Evolutionary conservation across 345 rosid genomes (phyloP).

Genomic region (Moricandia moricandioides): DNA sequence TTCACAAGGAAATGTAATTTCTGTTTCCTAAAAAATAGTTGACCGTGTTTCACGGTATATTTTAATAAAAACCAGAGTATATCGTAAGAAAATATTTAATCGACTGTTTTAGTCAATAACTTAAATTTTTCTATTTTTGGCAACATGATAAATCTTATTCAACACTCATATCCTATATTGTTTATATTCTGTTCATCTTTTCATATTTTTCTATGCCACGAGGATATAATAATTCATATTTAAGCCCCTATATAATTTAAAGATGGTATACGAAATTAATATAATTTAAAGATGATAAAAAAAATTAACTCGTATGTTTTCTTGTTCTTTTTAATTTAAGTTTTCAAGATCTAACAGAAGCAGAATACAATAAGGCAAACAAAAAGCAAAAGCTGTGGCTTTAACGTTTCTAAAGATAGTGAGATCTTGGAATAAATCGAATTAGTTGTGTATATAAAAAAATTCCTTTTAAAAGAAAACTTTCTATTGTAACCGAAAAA

Average conservation of each 20-base stretch:
- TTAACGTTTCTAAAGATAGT: slow-evolving; percentile 8
- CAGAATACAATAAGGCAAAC: not conserved
- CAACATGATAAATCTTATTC: not conserved
- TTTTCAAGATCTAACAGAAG: not conserved
- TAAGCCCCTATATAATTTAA: not conserved
- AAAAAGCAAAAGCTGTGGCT: slow-evolving; percentile 27
- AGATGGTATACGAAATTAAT: too few relatives aligned
- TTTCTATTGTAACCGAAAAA: slow-evolving; percentile 13
- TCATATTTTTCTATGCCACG: not conserved
- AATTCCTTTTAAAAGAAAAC: not conserved
- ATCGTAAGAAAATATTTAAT: not conserved
- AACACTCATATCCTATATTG: not conserved
- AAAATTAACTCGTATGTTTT: not conserved
- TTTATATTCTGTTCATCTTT: not conserved
- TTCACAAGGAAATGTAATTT: not conserved
- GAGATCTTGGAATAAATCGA: slow-evolving; percentile 5
- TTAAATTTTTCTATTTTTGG: not conserved
- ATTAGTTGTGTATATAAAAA: slow-evolving; percentile 8
- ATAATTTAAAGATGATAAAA: not conserved
- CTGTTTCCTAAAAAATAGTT: not conserved
- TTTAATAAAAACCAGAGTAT: too few relatives aligned
- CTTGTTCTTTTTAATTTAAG: not conserved
- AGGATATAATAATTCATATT: not conserved
- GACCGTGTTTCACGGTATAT: not conserved
- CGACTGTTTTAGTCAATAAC: not conserved